Percentiles rank a stretch among this genome's conserved stretches.
These are phyloP conservation scores for Russula vinacea DNA, from an alignment of 768 basidiomycete genomes.

Conservation along the genomic window DNA sequence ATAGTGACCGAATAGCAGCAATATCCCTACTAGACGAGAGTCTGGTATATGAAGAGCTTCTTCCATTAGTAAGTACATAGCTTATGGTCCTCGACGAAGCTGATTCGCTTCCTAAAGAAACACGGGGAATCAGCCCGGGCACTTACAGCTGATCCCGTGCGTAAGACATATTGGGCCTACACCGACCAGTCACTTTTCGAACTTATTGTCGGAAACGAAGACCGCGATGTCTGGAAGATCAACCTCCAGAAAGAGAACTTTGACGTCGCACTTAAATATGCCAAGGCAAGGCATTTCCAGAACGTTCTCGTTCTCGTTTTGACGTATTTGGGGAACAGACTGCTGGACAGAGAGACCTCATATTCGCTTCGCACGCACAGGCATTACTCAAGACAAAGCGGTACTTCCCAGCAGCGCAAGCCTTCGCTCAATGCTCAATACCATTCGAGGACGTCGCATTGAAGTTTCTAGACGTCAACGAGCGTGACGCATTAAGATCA, in stretches of 20 bases:
- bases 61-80: conserved; percentile 63
- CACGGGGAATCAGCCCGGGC: conserved; percentile 69
- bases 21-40: conserved; percentile 79
- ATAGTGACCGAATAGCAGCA: conserved; percentile 70
- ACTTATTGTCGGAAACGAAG: conserved; percentile 80
- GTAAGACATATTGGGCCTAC: conserved; percentile 92
- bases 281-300: conserved; percentile 56
- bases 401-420: conserved; percentile 89
- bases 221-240: conserved; percentile 91
- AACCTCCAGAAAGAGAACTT: conserved; percentile 76
- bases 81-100: neutral
- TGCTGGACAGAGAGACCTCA: conserved; percentile 78
- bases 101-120: conserved; percentile 48
- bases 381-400: conserved; percentile 72
- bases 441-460: conserved; percentile 90
- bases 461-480: conserved; percentile 83
- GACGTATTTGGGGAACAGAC: conserved; percentile 48
- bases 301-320: neutral
- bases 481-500: conserved; percentile 85
- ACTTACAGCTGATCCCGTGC: conserved; percentile 78
- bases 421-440: conserved; percentile 84
- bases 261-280: conserved; percentile 74
- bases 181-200: conserved; percentile 89
- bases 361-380: conserved; percentile 81
- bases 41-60: conserved; percentile 74